Base-by-base conservation (phyloP, 768 basidiomycete species). In the Mycena latifolia region DNA sequence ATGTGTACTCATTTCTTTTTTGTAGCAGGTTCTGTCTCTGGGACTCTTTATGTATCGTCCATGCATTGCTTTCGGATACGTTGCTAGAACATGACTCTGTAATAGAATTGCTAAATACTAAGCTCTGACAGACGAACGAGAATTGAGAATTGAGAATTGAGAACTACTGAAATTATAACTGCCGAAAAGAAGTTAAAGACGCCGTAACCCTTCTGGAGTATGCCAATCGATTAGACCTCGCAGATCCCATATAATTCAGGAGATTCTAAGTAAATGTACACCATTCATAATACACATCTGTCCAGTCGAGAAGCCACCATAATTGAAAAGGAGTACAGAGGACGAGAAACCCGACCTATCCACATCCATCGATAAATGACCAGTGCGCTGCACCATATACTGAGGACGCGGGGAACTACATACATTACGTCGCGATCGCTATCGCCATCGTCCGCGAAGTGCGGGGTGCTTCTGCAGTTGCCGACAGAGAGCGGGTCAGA, bases 361-460 rank as follows among this genome's bases (percentile, higher is more conserved):
- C 4, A 45, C 6, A 9, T 22, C 43, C 43, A 45, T 45, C n/a
- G 14, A 7, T n/a, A 45, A 3, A 45, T 22, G n/a, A 25, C 41
- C n/a, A n/a, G n/a, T n/a, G n/a, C n/a, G n/a, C n/a, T n/a, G 41
- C 41, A 43, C 18, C 8, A 46, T 6, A 12, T 46, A 25, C 4
- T 18, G 41, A 12, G 24, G 22, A 46, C 24, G 45, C 24, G 45
- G 45, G 28, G 48, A 18, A 20, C 22, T 18, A 17, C 27, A 22
- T 18, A 17, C 27, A 22, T 52, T 35, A 52, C 51, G 51, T 52
- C 31, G 51, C 51, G 52, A 53, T n/a, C 33, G 52, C 52, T 24
- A 37, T 53, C 24, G 52, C 33, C 15, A 53, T 18, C 52, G 52
- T 53, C 52, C 33, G 47, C 58, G 33, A 48, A 51, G 47, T 41